Evolutionary conservation across 2,329 filamentous ascomycete genomes (phyloP).

Genomic region (Trichoderma sp.): DNA sequence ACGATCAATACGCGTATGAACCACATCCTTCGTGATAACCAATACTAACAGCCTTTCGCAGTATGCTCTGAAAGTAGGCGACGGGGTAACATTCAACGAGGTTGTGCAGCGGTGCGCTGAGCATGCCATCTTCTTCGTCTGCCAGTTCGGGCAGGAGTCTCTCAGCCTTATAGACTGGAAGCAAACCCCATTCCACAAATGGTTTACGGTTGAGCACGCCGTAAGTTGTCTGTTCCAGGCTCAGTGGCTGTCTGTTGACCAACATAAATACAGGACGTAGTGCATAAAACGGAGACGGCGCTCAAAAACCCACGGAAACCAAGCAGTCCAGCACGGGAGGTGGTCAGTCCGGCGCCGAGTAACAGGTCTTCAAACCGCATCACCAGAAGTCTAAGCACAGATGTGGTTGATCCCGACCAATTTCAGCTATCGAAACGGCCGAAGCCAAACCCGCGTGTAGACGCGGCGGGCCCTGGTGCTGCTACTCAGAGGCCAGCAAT

Average conservation of each 20-base stretch:
- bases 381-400: slow-evolving; percentile 20
- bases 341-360: slow-evolving; percentile 17
- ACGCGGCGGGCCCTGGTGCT: not conserved
- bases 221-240: slow-evolving; percentile 33
- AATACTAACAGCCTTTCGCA: slow-evolving; percentile 25
- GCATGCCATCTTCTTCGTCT: slow-evolving; percentile 51
- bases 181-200: slow-evolving; percentile 47
- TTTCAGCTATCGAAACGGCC: not conserved
- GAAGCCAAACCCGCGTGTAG: not conserved
- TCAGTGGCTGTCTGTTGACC: not conserved
- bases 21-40: not conserved
- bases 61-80: slow-evolving; percentile 52
- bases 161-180: slow-evolving; percentile 39
- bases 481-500: not conserved
- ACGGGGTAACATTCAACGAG: slow-evolving; percentile 51
- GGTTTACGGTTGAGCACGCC: slow-evolving; percentile 41
- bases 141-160: slow-evolving; percentile 46
- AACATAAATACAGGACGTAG: slow-evolving; percentile 26
- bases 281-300: slow-evolving; percentile 25
- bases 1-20: not conserved
- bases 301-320: slow-evolving; percentile 25
- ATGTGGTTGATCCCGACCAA: slow-evolving; percentile 4
- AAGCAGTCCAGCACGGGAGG: slow-evolving; percentile 23
- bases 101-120: slow-evolving; percentile 45
- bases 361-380: slow-evolving; percentile 15